A percentile compares a stretch with the other conserved stretches of the same genome.
These are phyloP conservation scores for Coemansia sp. DNA, from an alignment of 192 early-diverging fungal genomes.

Conservation along the genomic window DNA sequence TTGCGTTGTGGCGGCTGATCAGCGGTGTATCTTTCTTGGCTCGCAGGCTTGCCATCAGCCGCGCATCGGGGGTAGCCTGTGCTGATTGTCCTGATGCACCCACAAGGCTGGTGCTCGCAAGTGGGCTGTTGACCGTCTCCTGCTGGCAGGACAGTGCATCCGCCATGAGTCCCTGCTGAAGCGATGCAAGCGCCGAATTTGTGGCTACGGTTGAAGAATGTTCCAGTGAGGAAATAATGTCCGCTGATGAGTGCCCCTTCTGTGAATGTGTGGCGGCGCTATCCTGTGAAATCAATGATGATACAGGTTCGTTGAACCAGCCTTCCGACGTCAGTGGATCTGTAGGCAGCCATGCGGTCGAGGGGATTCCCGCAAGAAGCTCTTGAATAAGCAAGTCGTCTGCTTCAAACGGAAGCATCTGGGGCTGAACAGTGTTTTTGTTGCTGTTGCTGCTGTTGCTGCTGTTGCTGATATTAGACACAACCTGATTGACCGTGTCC, in stretches of 20 bases:
- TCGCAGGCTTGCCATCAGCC: constrained; percentile 23
- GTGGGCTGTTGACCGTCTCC: neutral
- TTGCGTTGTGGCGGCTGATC: constrained; percentile 14
- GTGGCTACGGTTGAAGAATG: neutral
- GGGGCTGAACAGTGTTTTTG: constrained; percentile 3
- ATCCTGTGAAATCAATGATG: constrained; percentile 39
- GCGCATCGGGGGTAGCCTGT: constrained; percentile 21
- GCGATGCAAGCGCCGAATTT: neutral
- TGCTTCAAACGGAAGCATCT: constrained; percentile 18
- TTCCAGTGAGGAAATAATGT: neutral
- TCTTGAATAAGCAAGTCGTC: constrained; percentile 47
- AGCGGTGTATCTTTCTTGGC: constrained; percentile 25
- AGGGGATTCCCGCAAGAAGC: constrained; percentile 47
- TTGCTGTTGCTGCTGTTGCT: constrained; percentile 1
- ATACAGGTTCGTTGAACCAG: constrained; percentile 42
- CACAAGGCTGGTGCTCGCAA: neutral
- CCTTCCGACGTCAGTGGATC: constrained; percentile 51
- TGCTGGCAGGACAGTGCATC: neutral
- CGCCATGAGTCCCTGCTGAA: neutral
- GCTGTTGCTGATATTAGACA: neutral
- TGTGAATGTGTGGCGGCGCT: constrained; percentile 5
- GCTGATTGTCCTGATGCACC: neutral
- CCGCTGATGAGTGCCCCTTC: neutral
- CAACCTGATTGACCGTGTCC: neutral
- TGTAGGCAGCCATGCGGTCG: constrained; percentile 42